phyloP scores from a whole-genome alignment of 805 yeast genomes.

The Candida cerambycidarum region DNA sequence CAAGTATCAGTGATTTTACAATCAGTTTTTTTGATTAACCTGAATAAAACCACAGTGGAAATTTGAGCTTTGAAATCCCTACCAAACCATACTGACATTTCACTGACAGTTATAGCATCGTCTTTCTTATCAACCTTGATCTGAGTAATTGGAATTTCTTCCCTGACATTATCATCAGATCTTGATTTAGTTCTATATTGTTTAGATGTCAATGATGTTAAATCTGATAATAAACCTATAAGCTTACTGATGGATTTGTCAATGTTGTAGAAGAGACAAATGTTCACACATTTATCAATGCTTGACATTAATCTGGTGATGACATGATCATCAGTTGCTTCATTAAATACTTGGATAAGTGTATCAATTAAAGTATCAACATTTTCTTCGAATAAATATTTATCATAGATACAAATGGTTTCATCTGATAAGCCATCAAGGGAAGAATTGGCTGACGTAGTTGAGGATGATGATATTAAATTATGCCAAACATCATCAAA shows the following conservation, averaged over 20 bases:
- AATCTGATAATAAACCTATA: constrained; percentile 61
- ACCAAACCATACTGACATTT: constrained; percentile 80
- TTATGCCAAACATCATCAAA: constrained; percentile 87
- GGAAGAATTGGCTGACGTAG: constrained; percentile 8
- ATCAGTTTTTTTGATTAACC: constrained; percentile 63
- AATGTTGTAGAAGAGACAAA: constrained; percentile 66
- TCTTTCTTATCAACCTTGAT: constrained; percentile 52
- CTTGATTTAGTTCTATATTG: constrained; percentile 18
- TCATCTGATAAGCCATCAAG: constrained; percentile 16
- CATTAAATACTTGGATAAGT: constrained; percentile 73
- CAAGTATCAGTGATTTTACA: constrained; percentile 56
- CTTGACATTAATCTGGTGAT: constrained; percentile 85
- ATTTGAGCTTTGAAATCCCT: constrained; percentile 89
- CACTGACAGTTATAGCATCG: constrained; percentile 71
- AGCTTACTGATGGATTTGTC: constrained; percentile 61
- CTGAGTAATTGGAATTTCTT: constrained; percentile 46
- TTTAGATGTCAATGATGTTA: constrained; percentile 59
- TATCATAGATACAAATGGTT: constrained; percentile 59
- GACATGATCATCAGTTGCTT: constrained; percentile 88
- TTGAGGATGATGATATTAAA: constrained; percentile 47
- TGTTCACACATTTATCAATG: constrained; percentile 77
- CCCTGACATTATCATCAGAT: constrained; percentile 32
- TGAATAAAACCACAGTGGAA: constrained; percentile 80
- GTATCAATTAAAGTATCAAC: constrained; percentile 70
- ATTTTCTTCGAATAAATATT: constrained; percentile 61